phyloP scores from a whole-genome alignment of 139 green algal species.

The Diplosphaera chodatii region DNA sequence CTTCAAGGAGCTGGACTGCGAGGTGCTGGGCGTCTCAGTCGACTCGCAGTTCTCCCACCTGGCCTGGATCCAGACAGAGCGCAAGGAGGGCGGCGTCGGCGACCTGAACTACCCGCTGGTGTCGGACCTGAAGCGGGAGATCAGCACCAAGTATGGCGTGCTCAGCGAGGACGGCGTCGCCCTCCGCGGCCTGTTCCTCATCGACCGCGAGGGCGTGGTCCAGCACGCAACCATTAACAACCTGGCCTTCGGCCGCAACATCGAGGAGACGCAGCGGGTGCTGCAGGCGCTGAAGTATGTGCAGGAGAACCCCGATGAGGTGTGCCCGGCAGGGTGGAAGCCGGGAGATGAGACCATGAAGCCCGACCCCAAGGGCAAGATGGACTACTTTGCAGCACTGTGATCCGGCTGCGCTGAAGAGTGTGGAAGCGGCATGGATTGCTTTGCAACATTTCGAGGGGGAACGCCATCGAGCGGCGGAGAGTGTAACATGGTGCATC shows the following conservation, averaged over 20 bases:
- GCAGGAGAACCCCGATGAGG: slow-evolving; percentile 81
- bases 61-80: slow-evolving; percentile 95
- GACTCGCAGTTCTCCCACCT: slow-evolving; percentile 97
- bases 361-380: slow-evolving; percentile 41
- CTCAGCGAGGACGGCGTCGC: slow-evolving; percentile 81
- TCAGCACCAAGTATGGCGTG: slow-evolving; percentile 79
- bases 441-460: too few relatives aligned
- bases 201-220: slow-evolving; percentile 91
- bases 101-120: slow-evolving; percentile 96
- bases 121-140: slow-evolving; percentile 92
- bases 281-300: slow-evolving; percentile 94
- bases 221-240: slow-evolving; percentile 99
- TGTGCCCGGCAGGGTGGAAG: slow-evolving; percentile 93
- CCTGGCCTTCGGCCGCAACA: slow-evolving; percentile 89
- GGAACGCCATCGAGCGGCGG: too few relatives aligned
- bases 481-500: too few relatives aligned
- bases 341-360: slow-evolving; percentile 75
- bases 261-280: slow-evolving; percentile 94
- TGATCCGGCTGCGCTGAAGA: not conserved
- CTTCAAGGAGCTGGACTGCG: slow-evolving; percentile 82
- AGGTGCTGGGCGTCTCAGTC: slow-evolving; percentile 86
- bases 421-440: too few relatives aligned
- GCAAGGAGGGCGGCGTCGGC: slow-evolving; percentile 83
- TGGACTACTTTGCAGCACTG: not conserved
- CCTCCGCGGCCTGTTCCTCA: slow-evolving; percentile 92